Evolutionary conservation across 345 rosid genomes (phyloP).

Genomic region (Salix purpurea): DNA sequence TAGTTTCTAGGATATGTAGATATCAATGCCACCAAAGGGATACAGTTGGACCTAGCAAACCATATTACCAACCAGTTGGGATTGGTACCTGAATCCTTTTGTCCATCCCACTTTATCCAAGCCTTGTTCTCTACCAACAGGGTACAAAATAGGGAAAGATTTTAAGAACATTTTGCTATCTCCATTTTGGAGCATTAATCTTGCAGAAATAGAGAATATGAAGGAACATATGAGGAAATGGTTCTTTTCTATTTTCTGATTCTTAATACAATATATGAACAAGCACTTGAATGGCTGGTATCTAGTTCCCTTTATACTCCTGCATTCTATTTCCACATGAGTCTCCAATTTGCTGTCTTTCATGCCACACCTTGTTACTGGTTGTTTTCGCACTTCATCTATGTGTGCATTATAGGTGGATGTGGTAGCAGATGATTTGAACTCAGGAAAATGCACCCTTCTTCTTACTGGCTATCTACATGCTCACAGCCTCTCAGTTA

Average conservation of each 20-base stretch:
- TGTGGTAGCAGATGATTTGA: slow-evolving; percentile 38
- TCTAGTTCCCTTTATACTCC: background rate
- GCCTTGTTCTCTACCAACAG: background rate
- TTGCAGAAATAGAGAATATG: background rate
- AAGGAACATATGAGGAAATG: background rate
- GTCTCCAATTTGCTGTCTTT: background rate
- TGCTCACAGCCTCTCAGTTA: slow-evolving; percentile 66
- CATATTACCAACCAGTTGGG: background rate
- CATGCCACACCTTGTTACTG: background rate
- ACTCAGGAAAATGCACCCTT: slow-evolving; percentile 57
- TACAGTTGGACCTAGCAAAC: background rate
- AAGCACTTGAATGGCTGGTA: background rate
- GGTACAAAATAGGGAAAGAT: background rate
- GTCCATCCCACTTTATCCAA: background rate
- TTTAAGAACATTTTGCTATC: background rate
- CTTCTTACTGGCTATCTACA: slow-evolving; percentile 72
- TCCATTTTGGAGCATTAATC: background rate
- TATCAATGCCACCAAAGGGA: background rate
- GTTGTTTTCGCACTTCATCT: background rate
- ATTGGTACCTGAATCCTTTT: background rate
- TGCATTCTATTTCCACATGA: background rate
- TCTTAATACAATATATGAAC: background rate
- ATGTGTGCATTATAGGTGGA: slow-evolving; percentile 39
- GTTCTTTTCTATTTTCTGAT: background rate
- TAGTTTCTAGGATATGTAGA: background rate